Percentiles rank a stretch among this genome's conserved stretches.
Conservation (phyloP, 495 filamentous ascomycete species). For the Penicillium taxi region DNA sequence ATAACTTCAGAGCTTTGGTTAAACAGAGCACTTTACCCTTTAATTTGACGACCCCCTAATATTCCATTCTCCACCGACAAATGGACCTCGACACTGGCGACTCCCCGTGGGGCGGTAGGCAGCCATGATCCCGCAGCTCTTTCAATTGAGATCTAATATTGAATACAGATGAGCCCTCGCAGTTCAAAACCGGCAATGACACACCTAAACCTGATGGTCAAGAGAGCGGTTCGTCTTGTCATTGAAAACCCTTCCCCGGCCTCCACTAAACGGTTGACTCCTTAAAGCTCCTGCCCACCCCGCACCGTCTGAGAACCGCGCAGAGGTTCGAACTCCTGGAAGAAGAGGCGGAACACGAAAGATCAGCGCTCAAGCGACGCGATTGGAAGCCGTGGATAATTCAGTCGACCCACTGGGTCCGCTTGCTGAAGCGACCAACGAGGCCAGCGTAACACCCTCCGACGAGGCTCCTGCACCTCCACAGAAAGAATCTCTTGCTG, state of each 20-base stretch:
- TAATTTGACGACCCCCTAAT: constrained; percentile 4
- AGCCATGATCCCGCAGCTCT: constrained; percentile 30
- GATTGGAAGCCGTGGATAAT: constrained; percentile 82
- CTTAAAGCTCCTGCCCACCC: constrained; percentile 28
- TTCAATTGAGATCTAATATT: constrained; percentile 16
- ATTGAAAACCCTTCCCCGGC: constrained; percentile 13
- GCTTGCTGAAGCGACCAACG: constrained; percentile 52
- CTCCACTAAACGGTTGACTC: constrained; percentile 27
- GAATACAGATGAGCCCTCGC: constrained; percentile 50
- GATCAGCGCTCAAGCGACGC: constrained; percentile 71
- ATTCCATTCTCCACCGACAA: constrained; percentile 3
- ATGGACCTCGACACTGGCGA: constrained; percentile 61
- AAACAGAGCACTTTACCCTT: constrained; percentile 2
- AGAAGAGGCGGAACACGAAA: constrained; percentile 57
- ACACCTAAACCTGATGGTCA: constrained; percentile 17
- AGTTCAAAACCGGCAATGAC: constrained; percentile 32
- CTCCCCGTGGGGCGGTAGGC: constrained; percentile 64
- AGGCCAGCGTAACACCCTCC: constrained; percentile 27
- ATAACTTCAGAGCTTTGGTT: constrained; percentile 6
- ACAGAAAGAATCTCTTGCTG: constrained; percentile 67
- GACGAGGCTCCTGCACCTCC: constrained; percentile 83
- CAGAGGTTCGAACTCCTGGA: constrained; percentile 39
- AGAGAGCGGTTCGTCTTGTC: constrained; percentile 23
- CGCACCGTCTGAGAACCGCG: constrained; percentile 25
- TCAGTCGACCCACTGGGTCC: constrained; percentile 89